Percentiles rank a stretch among this genome's conserved stretches.
phyloP scores from a whole-genome alignment of 352 stramenopile species.

The Phytophthora cactorum region DNA sequence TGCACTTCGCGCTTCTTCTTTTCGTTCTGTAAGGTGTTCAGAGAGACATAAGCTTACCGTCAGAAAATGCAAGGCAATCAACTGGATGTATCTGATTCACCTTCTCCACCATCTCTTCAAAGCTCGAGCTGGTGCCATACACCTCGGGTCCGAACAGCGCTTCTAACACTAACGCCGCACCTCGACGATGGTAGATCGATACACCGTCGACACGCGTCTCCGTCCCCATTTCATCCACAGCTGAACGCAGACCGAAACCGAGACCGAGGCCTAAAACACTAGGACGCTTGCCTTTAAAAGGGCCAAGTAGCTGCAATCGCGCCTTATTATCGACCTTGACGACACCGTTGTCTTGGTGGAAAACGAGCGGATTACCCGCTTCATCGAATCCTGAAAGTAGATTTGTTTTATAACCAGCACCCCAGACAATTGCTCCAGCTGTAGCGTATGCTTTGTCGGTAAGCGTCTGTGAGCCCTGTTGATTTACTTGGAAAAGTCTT shows the following conservation, averaged over 20 bases:
- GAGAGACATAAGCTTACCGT: constrained; percentile 10
- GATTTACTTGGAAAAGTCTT: constrained; percentile 78
- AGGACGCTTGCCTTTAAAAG: constrained; percentile 25
- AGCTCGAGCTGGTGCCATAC: constrained; percentile 67
- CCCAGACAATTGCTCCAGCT: constrained; percentile 81
- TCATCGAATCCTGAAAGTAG: constrained; percentile 60
- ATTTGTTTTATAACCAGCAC: constrained; percentile 78
- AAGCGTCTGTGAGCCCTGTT: constrained; percentile 58
- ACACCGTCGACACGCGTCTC: constrained; percentile 83
- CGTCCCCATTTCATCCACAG: constrained; percentile 80
- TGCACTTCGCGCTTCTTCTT: constrained; percentile 46
- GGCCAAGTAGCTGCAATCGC: constrained; percentile 40
- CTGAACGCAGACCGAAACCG: constrained; percentile 78
- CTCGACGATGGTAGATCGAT: constrained; percentile 87
- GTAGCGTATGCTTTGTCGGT: constrained; percentile 71
- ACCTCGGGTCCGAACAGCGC: constrained; percentile 64
- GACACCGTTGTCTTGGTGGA: constrained; percentile 65
- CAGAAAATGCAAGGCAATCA: constrained; percentile 3
- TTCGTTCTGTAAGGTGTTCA: constrained; percentile 38
- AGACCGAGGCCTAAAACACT: constrained; percentile 75
- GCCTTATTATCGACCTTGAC: constrained; percentile 72
- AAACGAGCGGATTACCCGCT: constrained; percentile 46
- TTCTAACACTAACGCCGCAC: constrained; percentile 73
- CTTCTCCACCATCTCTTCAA: constrained; percentile 90
- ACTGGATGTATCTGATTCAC: constrained; percentile 27